Base-by-base conservation (phyloP, 1,284 basidiomycete species). In the Moniliophthora roreri region DNA sequence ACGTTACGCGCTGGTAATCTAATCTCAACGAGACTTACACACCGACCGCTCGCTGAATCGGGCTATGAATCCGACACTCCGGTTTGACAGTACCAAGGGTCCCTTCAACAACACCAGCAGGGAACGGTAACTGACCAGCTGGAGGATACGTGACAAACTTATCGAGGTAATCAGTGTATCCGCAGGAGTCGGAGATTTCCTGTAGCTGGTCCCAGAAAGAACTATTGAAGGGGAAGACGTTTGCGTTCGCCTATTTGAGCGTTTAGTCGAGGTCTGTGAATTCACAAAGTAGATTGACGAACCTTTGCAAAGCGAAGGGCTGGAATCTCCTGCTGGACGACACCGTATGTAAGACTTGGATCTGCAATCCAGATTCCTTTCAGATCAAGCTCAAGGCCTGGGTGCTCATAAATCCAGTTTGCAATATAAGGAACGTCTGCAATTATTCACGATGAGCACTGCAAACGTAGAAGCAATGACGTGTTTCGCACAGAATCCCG, bases 341-440 rank as follows among this genome's bases (percentile, higher is more conserved):
- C 70, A 23, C 54, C 61, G 50, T 68, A 71, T 2, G 68, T 65
- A n/a, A 70, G 65, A 63, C 66, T 71, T 71, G 85, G 85, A 61
- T 88, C 84, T 10, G 75, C 77, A 20, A 89, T 80, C 79, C 80
- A 87, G 37, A 87, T 80, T 0, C 86, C 86, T 60, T 83, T 80
- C 41, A 87, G 66, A 21, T 75, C 70, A 2, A 87, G 67, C 50
- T 81, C 78, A 21, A 66, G 57, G 8, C 69, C 71, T 0, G 82
- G 80, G 52, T 89, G 73, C 51, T 82, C 79, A 58, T 82, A 87
- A 44, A 88, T 81, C 64, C 77, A 85, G 62, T 87, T 84, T 6
- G 87, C 86, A 54, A 87, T 83, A 59, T 88, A 84, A 69, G 64
- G 72, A 6, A 75, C 72, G 54, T 74, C 71, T 74, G 35, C 7